These are phyloP conservation scores for Neurospora sp. DNA, from an alignment of 495 filamentous ascomycete genomes.

Conservation along the genomic window DNA sequence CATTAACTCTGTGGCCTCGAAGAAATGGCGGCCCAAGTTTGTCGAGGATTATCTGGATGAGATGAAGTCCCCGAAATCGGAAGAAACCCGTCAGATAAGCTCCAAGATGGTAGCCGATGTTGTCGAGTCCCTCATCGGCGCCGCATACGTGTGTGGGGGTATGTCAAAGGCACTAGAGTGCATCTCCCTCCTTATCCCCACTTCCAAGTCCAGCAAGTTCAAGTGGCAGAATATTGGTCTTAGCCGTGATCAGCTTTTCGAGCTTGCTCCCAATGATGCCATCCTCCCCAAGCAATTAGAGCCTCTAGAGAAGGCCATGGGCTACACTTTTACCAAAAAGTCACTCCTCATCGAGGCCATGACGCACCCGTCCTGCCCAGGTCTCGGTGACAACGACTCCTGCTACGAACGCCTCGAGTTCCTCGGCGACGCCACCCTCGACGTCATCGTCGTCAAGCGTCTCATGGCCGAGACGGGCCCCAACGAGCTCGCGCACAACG, in stretches of 20 bases:
- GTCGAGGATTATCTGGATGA: slow-evolving; percentile 39
- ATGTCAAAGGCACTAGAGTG: slow-evolving; percentile 52
- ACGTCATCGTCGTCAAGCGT: slow-evolving; percentile 56
- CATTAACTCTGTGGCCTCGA: slow-evolving; percentile 32
- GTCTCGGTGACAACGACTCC: slow-evolving; percentile 26
- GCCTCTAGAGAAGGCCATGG: slow-evolving; percentile 48
- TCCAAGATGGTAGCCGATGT: slow-evolving; percentile 85
- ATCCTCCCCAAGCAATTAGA: slow-evolving; percentile 16
- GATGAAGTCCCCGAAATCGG: slow-evolving; percentile 1
- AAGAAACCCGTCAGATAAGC: slow-evolving; percentile 38
- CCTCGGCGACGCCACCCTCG: slow-evolving; percentile 79
- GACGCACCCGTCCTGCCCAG: slow-evolving; percentile 65
- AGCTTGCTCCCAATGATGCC: slow-evolving; percentile 17
- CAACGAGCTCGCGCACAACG: slow-evolving; percentile 42
- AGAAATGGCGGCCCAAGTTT: slow-evolving; percentile 63
- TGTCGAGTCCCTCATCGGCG: slow-evolving; percentile 74
- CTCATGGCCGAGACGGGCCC: slow-evolving; percentile 19
- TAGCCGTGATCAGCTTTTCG: slow-evolving; percentile 22
- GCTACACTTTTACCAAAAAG: slow-evolving; percentile 62
- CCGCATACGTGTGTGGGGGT: slow-evolving; percentile 64
- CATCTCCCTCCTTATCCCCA: slow-evolving; percentile 53
- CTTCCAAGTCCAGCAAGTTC: slow-evolving; percentile 26
- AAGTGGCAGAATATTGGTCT: slow-evolving; percentile 38
- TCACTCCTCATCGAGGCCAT: slow-evolving; percentile 71
- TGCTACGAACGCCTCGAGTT: slow-evolving; percentile 88